phyloP scores from a whole-genome alignment of 2,329 filamentous ascomycete species.

The Xylariales sp. region DNA sequence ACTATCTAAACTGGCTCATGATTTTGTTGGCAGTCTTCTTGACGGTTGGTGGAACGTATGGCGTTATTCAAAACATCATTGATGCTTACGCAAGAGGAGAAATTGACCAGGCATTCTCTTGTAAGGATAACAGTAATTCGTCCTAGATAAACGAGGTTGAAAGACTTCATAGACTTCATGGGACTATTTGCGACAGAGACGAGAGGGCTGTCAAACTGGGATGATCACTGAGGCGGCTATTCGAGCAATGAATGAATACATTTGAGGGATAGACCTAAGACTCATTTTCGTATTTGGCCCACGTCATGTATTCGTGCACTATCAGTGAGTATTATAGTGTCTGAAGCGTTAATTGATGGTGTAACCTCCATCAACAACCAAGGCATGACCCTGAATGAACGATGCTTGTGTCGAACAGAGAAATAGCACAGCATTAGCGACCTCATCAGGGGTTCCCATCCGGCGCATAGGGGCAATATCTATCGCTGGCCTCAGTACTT shows the following conservation, averaged over 20 bases:
- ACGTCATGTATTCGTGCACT: too few species aligned
- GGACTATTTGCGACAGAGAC: too few species aligned
- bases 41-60: slow-evolving; percentile 36
- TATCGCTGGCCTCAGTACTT: slow-evolving; percentile 35
- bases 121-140: slow-evolving; percentile 39
- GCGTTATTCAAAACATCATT: slow-evolving; percentile 46
- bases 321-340: too few species aligned
- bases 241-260: too few species aligned
- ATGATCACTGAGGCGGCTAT: too few species aligned
- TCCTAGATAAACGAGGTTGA: too few species aligned
- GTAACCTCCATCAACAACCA: slow-evolving; percentile 51
- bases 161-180: too few species aligned
- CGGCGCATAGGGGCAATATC: slow-evolving; percentile 45
- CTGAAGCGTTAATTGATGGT: slow-evolving; percentile 43
- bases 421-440: slow-evolving; percentile 45
- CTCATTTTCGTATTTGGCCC: too few species aligned
- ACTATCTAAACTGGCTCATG: slow-evolving; percentile 30
- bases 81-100: slow-evolving; percentile 43
- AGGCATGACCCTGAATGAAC: slow-evolving; percentile 46
- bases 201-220: too few species aligned
- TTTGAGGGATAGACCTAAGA: too few species aligned
- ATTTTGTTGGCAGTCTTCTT: slow-evolving; percentile 32
- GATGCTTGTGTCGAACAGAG: slow-evolving; percentile 43
- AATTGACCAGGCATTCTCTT: slow-evolving; percentile 43
- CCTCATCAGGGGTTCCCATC: slow-evolving; percentile 45